Evolutionary conservation across 495 filamentous ascomycete genomes (phyloP).

Genomic region (Talaromyces stipitatus): DNA sequence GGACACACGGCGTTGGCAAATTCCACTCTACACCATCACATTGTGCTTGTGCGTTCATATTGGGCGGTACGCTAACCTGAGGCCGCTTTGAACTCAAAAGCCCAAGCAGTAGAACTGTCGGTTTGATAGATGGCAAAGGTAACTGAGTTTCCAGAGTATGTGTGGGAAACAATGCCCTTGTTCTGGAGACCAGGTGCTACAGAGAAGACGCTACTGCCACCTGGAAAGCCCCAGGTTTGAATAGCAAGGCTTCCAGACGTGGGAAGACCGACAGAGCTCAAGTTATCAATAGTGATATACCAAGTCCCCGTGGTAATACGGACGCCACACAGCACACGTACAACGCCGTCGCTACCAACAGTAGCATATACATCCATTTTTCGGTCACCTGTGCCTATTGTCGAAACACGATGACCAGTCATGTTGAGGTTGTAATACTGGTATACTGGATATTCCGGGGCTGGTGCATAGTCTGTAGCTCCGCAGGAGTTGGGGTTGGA

Average conservation of each 20-base stretch:
- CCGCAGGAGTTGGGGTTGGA: slow-evolving; percentile 6
- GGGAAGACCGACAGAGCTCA: slow-evolving; percentile 21
- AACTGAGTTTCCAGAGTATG: neutral
- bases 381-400: slow-evolving; percentile 18
- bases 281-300: slow-evolving; percentile 19
- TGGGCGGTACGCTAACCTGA: too few relatives aligned
- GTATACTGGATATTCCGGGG: slow-evolving; percentile 34
- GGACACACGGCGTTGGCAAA: too few relatives aligned
- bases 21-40: too few relatives aligned
- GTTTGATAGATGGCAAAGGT: slow-evolving; percentile 20
- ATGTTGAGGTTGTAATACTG: slow-evolving; percentile 34
- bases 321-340: slow-evolving; percentile 25
- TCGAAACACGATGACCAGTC: slow-evolving; percentile 27
- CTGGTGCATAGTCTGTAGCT: slow-evolving; percentile 22
- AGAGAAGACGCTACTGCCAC: neutral
- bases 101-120: slow-evolving; percentile 21
- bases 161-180: neutral
- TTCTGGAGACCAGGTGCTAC: neutral
- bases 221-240: slow-evolving; percentile 14
- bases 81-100: slow-evolving; percentile 16
- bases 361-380: slow-evolving; percentile 31
- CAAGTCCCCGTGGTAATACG: slow-evolving; percentile 21
- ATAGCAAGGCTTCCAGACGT: slow-evolving; percentile 16
- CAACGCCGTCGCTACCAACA: slow-evolving; percentile 3
- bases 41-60: too few relatives aligned